Conservation (phyloP, 2,329 filamentous ascomycete species). For the Fusarium pseudocircinatum region DNA sequence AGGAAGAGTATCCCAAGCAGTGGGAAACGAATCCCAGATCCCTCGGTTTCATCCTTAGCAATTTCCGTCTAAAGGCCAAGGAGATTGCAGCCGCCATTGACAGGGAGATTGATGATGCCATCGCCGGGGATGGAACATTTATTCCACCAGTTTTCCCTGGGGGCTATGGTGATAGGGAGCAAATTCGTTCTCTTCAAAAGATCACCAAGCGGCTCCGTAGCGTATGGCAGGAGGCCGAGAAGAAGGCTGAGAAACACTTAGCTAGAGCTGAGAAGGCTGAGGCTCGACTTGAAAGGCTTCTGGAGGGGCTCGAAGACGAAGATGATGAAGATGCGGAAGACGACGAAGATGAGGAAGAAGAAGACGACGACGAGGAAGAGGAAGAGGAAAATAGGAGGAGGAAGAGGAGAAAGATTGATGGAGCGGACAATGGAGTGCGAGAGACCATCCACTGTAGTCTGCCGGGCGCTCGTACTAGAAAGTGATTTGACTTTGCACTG, state of each 20-base stretch:
- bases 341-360: accelerated
- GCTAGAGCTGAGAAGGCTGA: background rate
- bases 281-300: background rate
- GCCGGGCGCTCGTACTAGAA: background rate
- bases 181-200: background rate
- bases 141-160: background rate
- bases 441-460: background rate
- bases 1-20: background rate
- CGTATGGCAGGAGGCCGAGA: too few relatives aligned
- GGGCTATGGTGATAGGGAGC: background rate
- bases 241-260: background rate
- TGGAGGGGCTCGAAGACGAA: background rate
- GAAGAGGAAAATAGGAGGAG: background rate
- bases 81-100: background rate
- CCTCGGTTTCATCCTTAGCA: background rate
- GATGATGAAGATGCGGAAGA: accelerated
- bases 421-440: accelerated
- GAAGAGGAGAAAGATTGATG: background rate
- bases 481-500: background rate
- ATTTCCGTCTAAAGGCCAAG: background rate
- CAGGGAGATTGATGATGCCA: background rate
- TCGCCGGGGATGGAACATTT: background rate
- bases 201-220: too few relatives aligned
- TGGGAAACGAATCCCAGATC: background rate
- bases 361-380: background rate